These are phyloP conservation scores for Penicillium psychrofluorescens DNA, from an alignment of 495 filamentous ascomycete species.

Conservation along the genomic window DNA sequence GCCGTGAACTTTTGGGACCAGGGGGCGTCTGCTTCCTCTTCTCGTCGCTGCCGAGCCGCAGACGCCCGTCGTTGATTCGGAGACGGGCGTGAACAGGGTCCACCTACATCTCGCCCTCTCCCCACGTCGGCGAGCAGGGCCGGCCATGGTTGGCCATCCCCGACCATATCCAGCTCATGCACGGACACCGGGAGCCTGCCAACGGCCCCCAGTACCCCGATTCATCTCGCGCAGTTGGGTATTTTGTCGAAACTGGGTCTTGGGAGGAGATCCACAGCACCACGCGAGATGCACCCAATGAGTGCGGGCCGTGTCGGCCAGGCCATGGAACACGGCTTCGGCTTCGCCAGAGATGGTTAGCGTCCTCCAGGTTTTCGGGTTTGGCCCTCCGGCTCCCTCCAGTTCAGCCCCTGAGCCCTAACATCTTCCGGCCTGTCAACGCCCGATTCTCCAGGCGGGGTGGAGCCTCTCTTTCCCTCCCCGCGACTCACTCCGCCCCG, in stretches of 20 bases:
- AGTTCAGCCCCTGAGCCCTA: not conserved
- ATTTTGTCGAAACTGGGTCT: not conserved
- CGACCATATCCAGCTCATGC: not conserved
- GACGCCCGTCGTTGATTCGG: conserved; percentile 4
- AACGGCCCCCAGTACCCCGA: conserved; percentile 9
- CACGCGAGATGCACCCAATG: conserved; percentile 3
- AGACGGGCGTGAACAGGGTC: not conserved
- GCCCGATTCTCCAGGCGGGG: not conserved
- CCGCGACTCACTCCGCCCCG: not conserved
- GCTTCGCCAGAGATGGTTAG: conserved; percentile 3
- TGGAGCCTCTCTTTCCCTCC: not conserved
- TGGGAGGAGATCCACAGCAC: not conserved
- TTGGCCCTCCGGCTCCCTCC: not conserved
- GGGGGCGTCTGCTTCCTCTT: conserved; percentile 4
- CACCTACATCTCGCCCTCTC: not conserved
- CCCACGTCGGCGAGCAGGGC: not conserved
- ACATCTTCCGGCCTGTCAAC: not conserved
- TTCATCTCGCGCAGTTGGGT: not conserved
- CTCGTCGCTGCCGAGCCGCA: conserved; percentile 11
- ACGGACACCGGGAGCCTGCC: not conserved
- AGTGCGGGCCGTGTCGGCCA: not conserved
- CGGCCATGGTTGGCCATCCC: conserved; percentile 2
- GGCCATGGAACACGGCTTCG: not conserved
- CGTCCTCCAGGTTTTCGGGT: not conserved
- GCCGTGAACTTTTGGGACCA: conserved; percentile 5